Evolutionary conservation across 805 yeast genomes (phyloP).

Genomic region (Yarrowia yakushimensis): DNA sequence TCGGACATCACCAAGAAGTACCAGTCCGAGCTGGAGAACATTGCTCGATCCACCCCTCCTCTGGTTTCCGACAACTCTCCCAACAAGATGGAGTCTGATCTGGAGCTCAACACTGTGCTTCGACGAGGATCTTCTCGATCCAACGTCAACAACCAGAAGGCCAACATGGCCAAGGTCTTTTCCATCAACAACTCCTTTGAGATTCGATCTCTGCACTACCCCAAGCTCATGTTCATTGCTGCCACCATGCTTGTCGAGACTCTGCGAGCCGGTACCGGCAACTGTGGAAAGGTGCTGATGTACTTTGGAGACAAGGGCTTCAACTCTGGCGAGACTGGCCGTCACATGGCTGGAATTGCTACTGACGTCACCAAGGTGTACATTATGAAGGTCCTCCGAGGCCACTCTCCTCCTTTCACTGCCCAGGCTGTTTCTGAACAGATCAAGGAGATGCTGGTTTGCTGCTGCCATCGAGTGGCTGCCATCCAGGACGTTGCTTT

Average conservation of each 20-base stretch:
- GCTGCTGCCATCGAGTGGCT: slow-evolving; percentile 74
- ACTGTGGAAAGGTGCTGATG: slow-evolving; percentile 68
- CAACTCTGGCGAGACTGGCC: slow-evolving; percentile 63
- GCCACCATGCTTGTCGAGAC: slow-evolving; percentile 77
- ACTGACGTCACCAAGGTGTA: slow-evolving; percentile 56
- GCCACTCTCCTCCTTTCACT: slow-evolving; percentile 54
- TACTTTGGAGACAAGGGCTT: slow-evolving; percentile 88
- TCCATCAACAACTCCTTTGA: slow-evolving; percentile 53
- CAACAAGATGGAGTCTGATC: slow-evolving; percentile 82
- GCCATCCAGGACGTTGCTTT: slow-evolving; percentile 77
- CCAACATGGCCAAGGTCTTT: slow-evolving; percentile 36
- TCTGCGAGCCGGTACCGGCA: slow-evolving; percentile 73
- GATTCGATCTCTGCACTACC: slow-evolving; percentile 55
- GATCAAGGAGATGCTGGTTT: slow-evolving; percentile 59
- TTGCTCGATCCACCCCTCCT: slow-evolving; percentile 86
- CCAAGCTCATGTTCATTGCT: slow-evolving; percentile 82
- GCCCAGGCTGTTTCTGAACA: slow-evolving; percentile 62
- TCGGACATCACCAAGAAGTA: slow-evolving; percentile 53
- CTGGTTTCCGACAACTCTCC: slow-evolving; percentile 77
- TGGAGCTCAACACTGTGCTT: slow-evolving; percentile 86
- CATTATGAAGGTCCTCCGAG: slow-evolving; percentile 49
- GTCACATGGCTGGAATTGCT: slow-evolving; percentile 63
- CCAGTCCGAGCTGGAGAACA: slow-evolving; percentile 51
- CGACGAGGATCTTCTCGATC: slow-evolving; percentile 85
- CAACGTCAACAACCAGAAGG: slow-evolving; percentile 71